Conservation (phyloP, 495 filamentous ascomycete species). For the Neurospora sp. region DNA sequence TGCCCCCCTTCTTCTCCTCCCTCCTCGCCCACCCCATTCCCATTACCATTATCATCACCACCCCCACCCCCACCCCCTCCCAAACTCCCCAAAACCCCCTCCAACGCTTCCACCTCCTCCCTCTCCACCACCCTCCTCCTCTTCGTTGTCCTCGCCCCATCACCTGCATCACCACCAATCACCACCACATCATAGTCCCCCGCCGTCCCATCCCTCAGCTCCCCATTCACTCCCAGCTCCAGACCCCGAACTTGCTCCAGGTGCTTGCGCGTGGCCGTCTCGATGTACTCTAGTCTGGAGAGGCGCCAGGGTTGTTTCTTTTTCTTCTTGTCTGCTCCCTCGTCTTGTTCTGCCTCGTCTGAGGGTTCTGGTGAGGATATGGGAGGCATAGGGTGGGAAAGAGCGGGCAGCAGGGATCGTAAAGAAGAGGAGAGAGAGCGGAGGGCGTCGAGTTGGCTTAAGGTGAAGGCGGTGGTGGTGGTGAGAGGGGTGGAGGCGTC, state of each 20-base stretch:
- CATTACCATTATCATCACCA: background rate
- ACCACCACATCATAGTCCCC: constrained; percentile 26
- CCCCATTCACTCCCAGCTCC: constrained; percentile 44
- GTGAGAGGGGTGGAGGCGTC: constrained; percentile 45
- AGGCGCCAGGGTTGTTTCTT: constrained; percentile 41
- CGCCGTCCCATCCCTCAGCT: constrained; percentile 39
- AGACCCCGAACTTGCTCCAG: constrained; percentile 44
- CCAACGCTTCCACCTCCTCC: constrained; percentile 45
- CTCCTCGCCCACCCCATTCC: too few relatives aligned
- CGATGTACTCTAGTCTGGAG: constrained; percentile 65
- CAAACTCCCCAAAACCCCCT: constrained; percentile 34
- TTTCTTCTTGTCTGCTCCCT: constrained; percentile 12
- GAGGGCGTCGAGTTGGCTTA: constrained; percentile 61
- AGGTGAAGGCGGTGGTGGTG: constrained; percentile 51
- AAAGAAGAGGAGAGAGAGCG: constrained; percentile 55
- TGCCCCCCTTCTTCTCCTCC: background rate
- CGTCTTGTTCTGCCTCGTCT: constrained; percentile 8
- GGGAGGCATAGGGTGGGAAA: constrained; percentile 31
- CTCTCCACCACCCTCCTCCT: constrained; percentile 24
- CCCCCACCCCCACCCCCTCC: constrained; percentile 12
- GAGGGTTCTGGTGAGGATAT: background rate
- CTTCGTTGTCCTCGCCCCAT: constrained; percentile 23
- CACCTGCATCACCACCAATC: constrained; percentile 38
- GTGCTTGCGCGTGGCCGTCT: constrained; percentile 51
- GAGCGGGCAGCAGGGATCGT: constrained; percentile 45